Percentiles rank a stretch among this genome's conserved stretches.
Conservation (phyloP, 495 filamentous ascomycete species). For the Neurospora sp. region DNA sequence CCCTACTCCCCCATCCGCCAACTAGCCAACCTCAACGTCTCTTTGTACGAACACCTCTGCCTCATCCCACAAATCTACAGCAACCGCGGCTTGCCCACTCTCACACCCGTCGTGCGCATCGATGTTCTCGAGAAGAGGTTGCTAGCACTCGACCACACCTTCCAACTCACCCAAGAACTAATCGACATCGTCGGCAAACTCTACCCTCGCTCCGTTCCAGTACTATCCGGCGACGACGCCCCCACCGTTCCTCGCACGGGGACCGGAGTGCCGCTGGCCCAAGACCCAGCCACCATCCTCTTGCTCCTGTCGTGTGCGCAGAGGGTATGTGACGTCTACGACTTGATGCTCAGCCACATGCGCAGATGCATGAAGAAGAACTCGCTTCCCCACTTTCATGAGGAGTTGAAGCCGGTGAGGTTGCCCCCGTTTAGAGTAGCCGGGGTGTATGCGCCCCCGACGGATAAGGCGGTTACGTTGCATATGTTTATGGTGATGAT, state of each 20-base stretch:
- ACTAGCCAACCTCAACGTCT: constrained; percentile 5
- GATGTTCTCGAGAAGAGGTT: neutral
- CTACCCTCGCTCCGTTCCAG: neutral
- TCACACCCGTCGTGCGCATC: neutral
- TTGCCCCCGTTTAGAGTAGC: neutral
- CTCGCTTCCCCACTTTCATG: neutral
- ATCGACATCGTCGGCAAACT: constrained; percentile 2
- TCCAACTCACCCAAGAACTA: constrained; percentile 1
- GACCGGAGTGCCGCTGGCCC: neutral
- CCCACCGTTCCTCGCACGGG: neutral
- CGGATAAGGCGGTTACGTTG: neutral
- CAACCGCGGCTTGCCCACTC: neutral
- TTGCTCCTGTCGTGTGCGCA: constrained; percentile 3
- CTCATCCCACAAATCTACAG: neutral
- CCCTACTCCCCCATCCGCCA: neutral
- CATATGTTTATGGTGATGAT: constrained; percentile 5
- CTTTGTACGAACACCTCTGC: constrained; percentile 3
- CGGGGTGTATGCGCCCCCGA: neutral
- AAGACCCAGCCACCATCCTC: constrained; percentile 2
- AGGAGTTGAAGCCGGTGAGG: neutral
- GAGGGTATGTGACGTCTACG: constrained; percentile 4
- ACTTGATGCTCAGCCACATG: neutral
- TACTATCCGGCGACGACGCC: neutral
- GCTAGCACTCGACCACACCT: constrained; percentile 4
- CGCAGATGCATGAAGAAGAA: neutral